Base-by-base conservation (phyloP, 441 rosid genomes). In the Populus hybrid region DNA sequence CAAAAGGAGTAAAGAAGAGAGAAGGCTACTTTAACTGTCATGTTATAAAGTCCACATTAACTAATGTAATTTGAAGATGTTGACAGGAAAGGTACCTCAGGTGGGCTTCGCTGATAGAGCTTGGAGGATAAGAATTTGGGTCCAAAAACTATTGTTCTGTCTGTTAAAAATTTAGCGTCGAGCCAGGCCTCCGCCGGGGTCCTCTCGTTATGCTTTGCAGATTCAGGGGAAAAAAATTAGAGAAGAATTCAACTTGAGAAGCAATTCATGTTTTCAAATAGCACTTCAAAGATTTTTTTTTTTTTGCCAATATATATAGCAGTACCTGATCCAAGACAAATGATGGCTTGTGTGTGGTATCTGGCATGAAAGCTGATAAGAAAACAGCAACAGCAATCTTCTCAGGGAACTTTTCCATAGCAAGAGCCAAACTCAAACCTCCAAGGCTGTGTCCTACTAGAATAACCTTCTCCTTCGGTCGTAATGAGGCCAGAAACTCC, bases 351-450 rank as follows among this genome's bases (percentile, higher is more conserved):
- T 84, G 71, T 0, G 23, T 34, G 4, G 85, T 80, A 35, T 86
- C 85, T 4, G 88, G 88, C 74, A 80, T 42, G 38, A 80, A 82
- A 3, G 85, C 88, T 3, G 87, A 5, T 67, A 90, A 46, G 84
- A 88, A 92, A 67, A 92, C 83, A 32, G 88, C 86, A 16, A 77
- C 89, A 3, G 82, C 70, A 23, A 92, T 83, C 82, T 87, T 90
- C 5, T 85, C 24, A 0, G 91, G 88, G 69, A 84, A 89, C 50
- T 35, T 73, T 0, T 90, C 94, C 88, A 81, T 85, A 4, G 92
- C 97, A 0, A 89, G 80, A 21, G 91, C 90, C 82, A 88, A 38
- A 78, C 57, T 87, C 82, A 89, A 26, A 26, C 26, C 26, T 26
- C 26, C 26, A 23, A 23, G 24, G 24, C 24, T 23, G 24, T 23